Percentiles rank a stretch among this genome's conserved stretches.
Conservation (phyloP, 2,329 filamentous ascomycete species). For the Sphaerulina musiva region DNA sequence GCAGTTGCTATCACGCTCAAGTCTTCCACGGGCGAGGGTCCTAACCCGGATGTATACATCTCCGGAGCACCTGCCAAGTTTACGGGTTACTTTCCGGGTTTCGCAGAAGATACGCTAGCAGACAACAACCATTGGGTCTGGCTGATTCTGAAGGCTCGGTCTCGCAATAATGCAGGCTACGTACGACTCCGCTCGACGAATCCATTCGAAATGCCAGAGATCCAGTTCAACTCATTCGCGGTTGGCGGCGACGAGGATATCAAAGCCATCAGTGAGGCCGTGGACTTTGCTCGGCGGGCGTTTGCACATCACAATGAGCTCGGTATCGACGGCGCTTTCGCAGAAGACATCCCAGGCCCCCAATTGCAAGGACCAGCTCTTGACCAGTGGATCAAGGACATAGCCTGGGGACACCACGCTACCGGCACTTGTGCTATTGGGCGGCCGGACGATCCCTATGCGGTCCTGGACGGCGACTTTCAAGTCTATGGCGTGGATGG, state of each 20-base stretch:
- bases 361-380: conserved; percentile 27
- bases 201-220: conserved; percentile 56
- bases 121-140: conserved; percentile 43
- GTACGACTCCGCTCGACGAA: conserved; percentile 57
- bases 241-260: conserved; percentile 37
- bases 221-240: conserved; percentile 55
- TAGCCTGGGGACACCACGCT: conserved; percentile 13
- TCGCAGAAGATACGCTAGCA: conserved; percentile 40
- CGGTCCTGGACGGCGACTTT: conserved; percentile 13
- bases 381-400: not conserved
- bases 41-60: conserved; percentile 49
- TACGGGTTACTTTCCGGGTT: conserved; percentile 51
- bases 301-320: conserved; percentile 28
- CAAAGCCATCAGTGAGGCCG: conserved; percentile 49
- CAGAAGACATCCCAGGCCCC: conserved; percentile 39
- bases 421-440: conserved; percentile 8
- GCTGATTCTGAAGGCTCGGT: conserved; percentile 56
- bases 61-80: conserved; percentile 50
- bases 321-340: conserved; percentile 40
- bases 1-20: conserved; percentile 43
- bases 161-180: conserved; percentile 58
- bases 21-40: conserved; percentile 35
- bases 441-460: not conserved
- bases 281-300: conserved; percentile 45
- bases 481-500: conserved; percentile 15